Evolutionary conservation across 306 rosid species (phyloP).

Genomic region (Alnus glutinosa): DNA sequence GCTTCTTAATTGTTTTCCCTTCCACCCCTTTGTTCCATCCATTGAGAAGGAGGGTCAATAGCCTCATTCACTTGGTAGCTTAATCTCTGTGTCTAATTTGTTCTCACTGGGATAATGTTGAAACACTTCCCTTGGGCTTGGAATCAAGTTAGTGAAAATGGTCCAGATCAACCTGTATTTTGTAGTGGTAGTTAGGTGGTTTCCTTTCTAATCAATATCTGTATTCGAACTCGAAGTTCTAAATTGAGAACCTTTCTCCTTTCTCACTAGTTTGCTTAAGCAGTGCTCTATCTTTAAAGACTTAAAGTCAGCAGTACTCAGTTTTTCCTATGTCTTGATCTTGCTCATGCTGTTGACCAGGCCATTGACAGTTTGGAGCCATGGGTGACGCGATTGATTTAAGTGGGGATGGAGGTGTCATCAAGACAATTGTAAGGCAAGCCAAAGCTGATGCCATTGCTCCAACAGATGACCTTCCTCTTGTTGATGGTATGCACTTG

Average conservation of each 20-base stretch:
- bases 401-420: slow-evolving; percentile 89
- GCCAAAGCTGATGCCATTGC: slow-evolving; percentile 70
- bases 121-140: too few relatives aligned
- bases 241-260: not conserved
- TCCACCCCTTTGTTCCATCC: not conserved
- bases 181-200: not conserved
- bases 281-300: not conserved
- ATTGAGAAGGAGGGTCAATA: not conserved
- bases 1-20: not conserved
- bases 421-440: slow-evolving; percentile 72
- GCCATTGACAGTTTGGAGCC: slow-evolving; percentile 38
- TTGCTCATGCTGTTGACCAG: slow-evolving; percentile 17
- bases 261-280: not conserved
- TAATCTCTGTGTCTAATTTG: not conserved
- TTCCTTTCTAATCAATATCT: not conserved
- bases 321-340: slow-evolving; percentile 4
- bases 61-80: not conserved
- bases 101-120: too few relatives aligned
- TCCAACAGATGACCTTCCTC: slow-evolving; percentile 87
- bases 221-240: too few relatives aligned
- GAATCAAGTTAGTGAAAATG: too few relatives aligned
- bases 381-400: slow-evolving; percentile 85
- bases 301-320: not conserved
- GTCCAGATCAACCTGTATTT: not conserved
- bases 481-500: slow-evolving; percentile 70